Evolutionary conservation across 441 rosid species (phyloP), one percentile per base, ranked within the genome.

Genomic region (Erodium texanum): DNA sequence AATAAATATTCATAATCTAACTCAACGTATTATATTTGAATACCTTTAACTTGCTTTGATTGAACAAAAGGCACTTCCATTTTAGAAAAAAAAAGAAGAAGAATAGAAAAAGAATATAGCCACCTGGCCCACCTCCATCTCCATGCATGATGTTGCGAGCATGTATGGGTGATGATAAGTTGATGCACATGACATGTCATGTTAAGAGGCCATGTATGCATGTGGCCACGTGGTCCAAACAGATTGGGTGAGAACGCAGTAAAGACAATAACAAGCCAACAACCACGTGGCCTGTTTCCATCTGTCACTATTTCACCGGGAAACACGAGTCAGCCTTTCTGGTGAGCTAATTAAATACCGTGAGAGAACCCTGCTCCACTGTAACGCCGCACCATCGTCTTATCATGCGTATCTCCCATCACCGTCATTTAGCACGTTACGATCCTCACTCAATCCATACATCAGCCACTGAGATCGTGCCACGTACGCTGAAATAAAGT

Each of bases 281-380:
- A 22, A 81, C 82, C 82, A 76, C 81, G 83, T 82, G 84, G 79
- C 71, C 65, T 38, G 79, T 79, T 84, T 20, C 34, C 64, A 41
- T 72, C 76, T 24, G 69, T 22, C 66, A 80, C 75, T 75, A 68
- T n/a, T n/a, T n/a, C n/a, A n/a, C n/a, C n/a, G n/a, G n/a, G n/a
- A n/a, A 45, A 45, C 54, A 45, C 54, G 54, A 45, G 54, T 45
- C 54, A 45, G 54, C 54, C 14, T 45, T 45, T 15, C 29, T 45
- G 54, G 8, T 45, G 54, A 45, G 54, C 54, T 45, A 45, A 12
- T 45, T 45, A 11, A 45, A 14, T 45, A 45, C 54, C 54, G 16
- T 15, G 16, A 12, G 5, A 12, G 0, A 12, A 10, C 54, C 12
- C 2, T 15, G 5, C 54, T 45, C 16, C 3, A 9, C 16, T 12